These are phyloP conservation scores for Arthrinium phaeospermum DNA, from an alignment of 2,329 filamentous ascomycete species.

Conservation along the genomic window DNA sequence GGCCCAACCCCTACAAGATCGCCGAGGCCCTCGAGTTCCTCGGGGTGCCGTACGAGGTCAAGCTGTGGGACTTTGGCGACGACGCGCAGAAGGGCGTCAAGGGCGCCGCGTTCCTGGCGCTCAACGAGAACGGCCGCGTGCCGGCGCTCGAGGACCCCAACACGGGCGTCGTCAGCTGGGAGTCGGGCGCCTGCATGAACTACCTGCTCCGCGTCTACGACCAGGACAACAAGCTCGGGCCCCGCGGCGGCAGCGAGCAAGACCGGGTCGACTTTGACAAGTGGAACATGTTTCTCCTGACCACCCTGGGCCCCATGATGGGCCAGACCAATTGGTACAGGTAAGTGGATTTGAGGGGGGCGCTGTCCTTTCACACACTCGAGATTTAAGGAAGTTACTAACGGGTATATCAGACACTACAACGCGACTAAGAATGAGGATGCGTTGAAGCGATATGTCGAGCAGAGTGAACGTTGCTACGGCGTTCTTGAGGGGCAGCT, in stretches of 20 bases:
- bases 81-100: slow-evolving; percentile 44
- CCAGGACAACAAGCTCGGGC: slow-evolving; percentile 43
- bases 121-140: slow-evolving; percentile 51
- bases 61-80: slow-evolving; percentile 48
- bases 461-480: slow-evolving; percentile 48
- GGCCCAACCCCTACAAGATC: slow-evolving; percentile 51
- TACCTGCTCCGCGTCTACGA: slow-evolving; percentile 48
- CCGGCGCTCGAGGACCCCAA: slow-evolving; percentile 45
- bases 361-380: background rate
- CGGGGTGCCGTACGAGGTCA: slow-evolving; percentile 45
- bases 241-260: slow-evolving; percentile 41
- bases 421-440: slow-evolving; percentile 47
- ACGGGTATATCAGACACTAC: slow-evolving; percentile 34
- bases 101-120: slow-evolving; percentile 42
- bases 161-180: slow-evolving; percentile 44
- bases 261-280: slow-evolving; percentile 51
- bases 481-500: slow-evolving; percentile 48
- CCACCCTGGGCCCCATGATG: slow-evolving; percentile 48
- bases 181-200: slow-evolving; percentile 46
- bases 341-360: slow-evolving; percentile 23
- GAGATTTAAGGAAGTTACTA: background rate
- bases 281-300: slow-evolving; percentile 50
- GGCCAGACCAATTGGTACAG: slow-evolving; percentile 48
- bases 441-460: slow-evolving; percentile 45
- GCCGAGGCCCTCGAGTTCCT: slow-evolving; percentile 48